phyloP scores from a whole-genome alignment of 2,329 filamentous ascomycete genomes.

The Blastomyces percursus region DNA sequence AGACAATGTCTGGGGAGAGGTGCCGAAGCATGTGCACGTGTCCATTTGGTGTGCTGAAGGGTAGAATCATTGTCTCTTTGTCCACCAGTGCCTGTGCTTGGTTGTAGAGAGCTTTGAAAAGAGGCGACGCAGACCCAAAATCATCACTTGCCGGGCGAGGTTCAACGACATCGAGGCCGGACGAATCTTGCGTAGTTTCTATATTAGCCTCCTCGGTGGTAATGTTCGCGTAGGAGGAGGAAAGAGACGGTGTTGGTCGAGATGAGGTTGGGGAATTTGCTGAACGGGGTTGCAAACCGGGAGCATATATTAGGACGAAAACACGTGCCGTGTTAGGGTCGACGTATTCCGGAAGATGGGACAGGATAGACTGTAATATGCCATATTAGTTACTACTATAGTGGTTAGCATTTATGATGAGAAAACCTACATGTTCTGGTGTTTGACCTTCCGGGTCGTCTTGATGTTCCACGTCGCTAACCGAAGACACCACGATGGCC shows the following conservation, averaged over 20 bases:
- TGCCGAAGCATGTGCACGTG: conserved; percentile 81
- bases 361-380: conserved; percentile 62
- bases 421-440: conserved; percentile 63
- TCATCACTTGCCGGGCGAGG: conserved; percentile 36
- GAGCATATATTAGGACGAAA: conserved; percentile 83
- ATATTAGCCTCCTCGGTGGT: conserved; percentile 53
- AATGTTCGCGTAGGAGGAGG: conserved; percentile 84
- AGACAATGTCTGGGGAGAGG: conserved; percentile 72
- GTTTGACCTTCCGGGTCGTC: conserved; percentile 34
- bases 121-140: conserved; percentile 42
- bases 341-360: conserved; percentile 69
- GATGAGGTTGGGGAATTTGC: conserved; percentile 29
- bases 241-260: conserved; percentile 51
- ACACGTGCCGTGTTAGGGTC: conserved; percentile 64
- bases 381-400: conserved; percentile 8
- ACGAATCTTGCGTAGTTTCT: conserved; percentile 38
- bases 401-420: neutral
- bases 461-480: conserved; percentile 36
- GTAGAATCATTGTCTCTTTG: conserved; percentile 75
- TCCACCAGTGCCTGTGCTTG: conserved; percentile 72
- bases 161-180: conserved; percentile 42
- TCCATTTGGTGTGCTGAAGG: conserved; percentile 73
- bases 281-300: conserved; percentile 56
- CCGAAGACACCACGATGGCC: conserved; percentile 79
- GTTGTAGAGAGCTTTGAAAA: conserved; percentile 68